Conservation (phyloP, 805 yeast genomes). For the Kazachstania psychrophila region DNA sequence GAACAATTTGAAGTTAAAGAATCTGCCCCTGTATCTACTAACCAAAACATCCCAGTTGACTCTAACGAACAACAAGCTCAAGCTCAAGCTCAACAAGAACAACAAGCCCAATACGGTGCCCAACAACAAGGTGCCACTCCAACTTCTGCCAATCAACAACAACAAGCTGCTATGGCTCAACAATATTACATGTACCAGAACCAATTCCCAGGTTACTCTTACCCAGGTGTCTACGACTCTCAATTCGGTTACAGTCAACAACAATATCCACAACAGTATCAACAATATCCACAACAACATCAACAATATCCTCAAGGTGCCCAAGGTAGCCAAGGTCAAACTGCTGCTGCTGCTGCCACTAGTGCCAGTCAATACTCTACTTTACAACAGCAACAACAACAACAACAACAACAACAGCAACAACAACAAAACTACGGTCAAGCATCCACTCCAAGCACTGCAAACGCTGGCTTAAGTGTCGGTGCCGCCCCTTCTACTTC, state of each 20-base stretch:
- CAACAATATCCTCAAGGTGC: conserved; percentile 5
- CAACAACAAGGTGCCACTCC: conserved; percentile 4
- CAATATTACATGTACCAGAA: conserved; percentile 32
- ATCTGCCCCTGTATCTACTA: background rate
- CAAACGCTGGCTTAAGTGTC: conserved; percentile 13
- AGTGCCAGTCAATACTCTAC: background rate
- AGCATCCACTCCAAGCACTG: conserved; percentile 18
- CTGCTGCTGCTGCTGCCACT: conserved; percentile 9
- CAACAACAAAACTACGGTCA: conserved; percentile 21
- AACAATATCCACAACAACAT: conserved; percentile 23
- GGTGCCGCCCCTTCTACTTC: conserved; percentile 10
- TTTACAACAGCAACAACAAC: background rate
- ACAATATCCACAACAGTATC: conserved; percentile 27
- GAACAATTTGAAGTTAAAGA: background rate
- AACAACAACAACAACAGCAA: conserved; percentile 2
- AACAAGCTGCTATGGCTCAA: conserved; percentile 18
- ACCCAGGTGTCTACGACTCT: conserved; percentile 31
- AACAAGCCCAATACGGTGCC: conserved; percentile 3
- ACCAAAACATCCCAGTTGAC: background rate
- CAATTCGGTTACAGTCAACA: conserved; percentile 28
- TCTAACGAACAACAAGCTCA: conserved; percentile 3
- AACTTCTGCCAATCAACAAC: conserved; percentile 13
- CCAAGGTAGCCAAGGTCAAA: conserved; percentile 13
- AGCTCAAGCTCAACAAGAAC: conserved; percentile 11
- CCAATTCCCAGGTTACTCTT: conserved; percentile 31